Conservation (phyloP, 1,139 yeast species). For the Citeromyces siamensis region DNA sequence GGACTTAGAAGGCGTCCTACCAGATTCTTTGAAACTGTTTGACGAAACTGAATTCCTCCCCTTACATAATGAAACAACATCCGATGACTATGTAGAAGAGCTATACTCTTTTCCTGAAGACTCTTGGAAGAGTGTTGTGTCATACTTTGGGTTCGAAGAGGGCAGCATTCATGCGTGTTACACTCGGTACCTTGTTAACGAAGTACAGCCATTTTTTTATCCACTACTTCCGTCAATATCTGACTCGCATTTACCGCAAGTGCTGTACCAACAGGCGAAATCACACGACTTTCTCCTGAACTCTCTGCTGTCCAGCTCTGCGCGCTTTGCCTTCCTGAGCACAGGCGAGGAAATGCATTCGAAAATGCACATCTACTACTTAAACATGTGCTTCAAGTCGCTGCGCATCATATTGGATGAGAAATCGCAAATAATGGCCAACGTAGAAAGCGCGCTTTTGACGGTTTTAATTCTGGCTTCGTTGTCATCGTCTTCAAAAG, state of each 20-base stretch:
- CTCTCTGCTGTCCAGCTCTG: slow-evolving; percentile 49
- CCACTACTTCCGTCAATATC: slow-evolving; percentile 23
- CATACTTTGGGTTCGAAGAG: slow-evolving; percentile 16
- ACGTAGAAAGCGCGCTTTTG: slow-evolving; percentile 44
- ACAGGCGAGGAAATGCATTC: slow-evolving; percentile 8
- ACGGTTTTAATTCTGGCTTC: slow-evolving; percentile 48
- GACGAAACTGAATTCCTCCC: background rate
- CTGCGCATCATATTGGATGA: slow-evolving; percentile 26
- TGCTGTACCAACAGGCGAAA: slow-evolving; percentile 36
- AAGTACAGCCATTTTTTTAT: slow-evolving; percentile 23
- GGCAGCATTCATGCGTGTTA: background rate
- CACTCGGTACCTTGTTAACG: slow-evolving; percentile 14
- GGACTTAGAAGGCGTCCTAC: too few species aligned
- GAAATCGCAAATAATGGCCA: slow-evolving; percentile 26
- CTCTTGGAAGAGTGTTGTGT: slow-evolving; percentile 14
- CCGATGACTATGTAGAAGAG: slow-evolving; percentile 2
- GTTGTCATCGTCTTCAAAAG: slow-evolving; percentile 38
- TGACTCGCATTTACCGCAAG: slow-evolving; percentile 27
- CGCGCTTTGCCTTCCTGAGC: slow-evolving; percentile 30
- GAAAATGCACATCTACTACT: slow-evolving; percentile 20
- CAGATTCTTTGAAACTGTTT: background rate
- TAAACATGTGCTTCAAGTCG: slow-evolving; percentile 38
- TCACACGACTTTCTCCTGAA: slow-evolving; percentile 41
- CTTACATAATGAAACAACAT: background rate
- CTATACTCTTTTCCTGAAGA: slow-evolving; percentile 9